These are phyloP conservation scores for Wickerhamomyces xylosicus DNA, from an alignment of 805 yeast genomes.

Conservation along the genomic window DNA sequence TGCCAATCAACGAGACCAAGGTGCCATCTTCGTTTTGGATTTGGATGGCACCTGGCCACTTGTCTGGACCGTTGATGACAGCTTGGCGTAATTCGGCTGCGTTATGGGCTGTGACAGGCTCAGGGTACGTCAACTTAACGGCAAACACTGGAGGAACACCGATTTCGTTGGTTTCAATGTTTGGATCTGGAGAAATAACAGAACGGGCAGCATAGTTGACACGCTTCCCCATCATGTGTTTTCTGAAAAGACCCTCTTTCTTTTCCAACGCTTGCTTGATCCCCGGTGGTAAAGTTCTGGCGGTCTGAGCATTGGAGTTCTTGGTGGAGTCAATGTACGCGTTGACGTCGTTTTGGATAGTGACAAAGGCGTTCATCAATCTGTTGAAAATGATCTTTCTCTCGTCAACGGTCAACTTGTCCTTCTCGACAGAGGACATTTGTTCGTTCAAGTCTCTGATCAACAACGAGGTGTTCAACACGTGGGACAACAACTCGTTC, in stretches of 20 bases:
- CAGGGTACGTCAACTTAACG: slow-evolving; percentile 90
- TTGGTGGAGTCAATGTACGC: slow-evolving; percentile 89
- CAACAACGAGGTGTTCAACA: slow-evolving; percentile 67
- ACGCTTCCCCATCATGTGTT: slow-evolving; percentile 99
- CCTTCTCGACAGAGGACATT: slow-evolving; percentile 50
- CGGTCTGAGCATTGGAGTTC: slow-evolving; percentile 61
- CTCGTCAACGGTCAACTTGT: slow-evolving; percentile 54
- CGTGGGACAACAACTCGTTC: slow-evolving; percentile 75
- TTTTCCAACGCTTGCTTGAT: slow-evolving; percentile 95
- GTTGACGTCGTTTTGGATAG: slow-evolving; percentile 90
- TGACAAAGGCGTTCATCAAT: slow-evolving; percentile 92
- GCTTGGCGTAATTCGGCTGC: slow-evolving; percentile 87
- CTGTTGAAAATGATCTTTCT: slow-evolving; percentile 73
- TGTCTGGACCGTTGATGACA: slow-evolving; percentile 93
- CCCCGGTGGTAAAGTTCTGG: slow-evolving; percentile 76
- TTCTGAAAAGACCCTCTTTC: slow-evolving; percentile 96
- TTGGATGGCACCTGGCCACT: slow-evolving; percentile 98
- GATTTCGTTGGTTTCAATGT: slow-evolving; percentile 92
- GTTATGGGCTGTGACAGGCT: slow-evolving; percentile 91
- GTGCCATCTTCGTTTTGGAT: slow-evolving; percentile 94
- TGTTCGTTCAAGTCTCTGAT: slow-evolving; percentile 88
- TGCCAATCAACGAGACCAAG: slow-evolving; percentile 69
- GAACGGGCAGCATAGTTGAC: slow-evolving; percentile 98
- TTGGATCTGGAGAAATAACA: slow-evolving; percentile 98
- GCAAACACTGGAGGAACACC: slow-evolving; percentile 99